These are phyloP conservation scores for Tuber magnatum DNA, from an alignment of 495 filamentous ascomycete species.

Conservation along the genomic window DNA sequence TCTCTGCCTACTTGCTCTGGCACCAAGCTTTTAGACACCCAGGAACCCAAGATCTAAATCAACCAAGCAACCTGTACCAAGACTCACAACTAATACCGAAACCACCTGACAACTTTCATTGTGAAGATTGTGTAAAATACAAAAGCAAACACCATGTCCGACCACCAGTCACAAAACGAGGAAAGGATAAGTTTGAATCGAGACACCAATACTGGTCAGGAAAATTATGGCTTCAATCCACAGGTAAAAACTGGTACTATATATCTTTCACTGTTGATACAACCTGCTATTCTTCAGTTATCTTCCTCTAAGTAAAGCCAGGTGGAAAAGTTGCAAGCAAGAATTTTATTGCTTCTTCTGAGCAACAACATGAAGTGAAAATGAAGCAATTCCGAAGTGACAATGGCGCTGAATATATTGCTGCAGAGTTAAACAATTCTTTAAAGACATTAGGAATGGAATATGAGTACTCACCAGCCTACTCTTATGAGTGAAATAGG, in stretches of 20 bases:
- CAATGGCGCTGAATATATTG: slow-evolving; percentile 12
- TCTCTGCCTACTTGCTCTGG: background rate
- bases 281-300: background rate
- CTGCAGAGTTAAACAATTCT: background rate
- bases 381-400: background rate
- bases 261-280: slow-evolving; percentile 8
- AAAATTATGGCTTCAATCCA: background rate
- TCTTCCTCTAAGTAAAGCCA: background rate
- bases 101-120: background rate
- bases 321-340: background rate
- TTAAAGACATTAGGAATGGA: background rate
- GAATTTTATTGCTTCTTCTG: background rate
- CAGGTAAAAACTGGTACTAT: background rate
- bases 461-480: slow-evolving; percentile 2
- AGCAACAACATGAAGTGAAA: slow-evolving; percentile 3
- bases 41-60: background rate
- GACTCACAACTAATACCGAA: background rate
- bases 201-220: slow-evolving; percentile 1
- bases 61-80: background rate
- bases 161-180: background rate
- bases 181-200: background rate
- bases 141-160: background rate
- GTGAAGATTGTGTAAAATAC: background rate
- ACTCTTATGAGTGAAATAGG: background rate
- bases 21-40: slow-evolving; percentile 1